A percentile compares a stretch with the other conserved stretches of the same genome.
Conservation (phyloP, 345 rosid genomes). For the Syzygium aromaticum region DNA sequence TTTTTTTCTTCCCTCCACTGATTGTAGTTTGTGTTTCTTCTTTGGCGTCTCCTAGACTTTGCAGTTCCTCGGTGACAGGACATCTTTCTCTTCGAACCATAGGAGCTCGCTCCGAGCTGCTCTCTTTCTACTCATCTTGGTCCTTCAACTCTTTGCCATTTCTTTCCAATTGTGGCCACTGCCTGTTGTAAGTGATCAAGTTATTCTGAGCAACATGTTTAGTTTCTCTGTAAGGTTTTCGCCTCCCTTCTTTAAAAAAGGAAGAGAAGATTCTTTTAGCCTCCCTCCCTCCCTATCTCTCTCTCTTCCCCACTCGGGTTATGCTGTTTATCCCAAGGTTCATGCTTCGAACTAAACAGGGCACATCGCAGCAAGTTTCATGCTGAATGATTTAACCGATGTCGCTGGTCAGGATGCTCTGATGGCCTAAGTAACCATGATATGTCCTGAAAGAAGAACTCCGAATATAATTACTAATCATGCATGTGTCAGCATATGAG, state of each 20-base stretch:
- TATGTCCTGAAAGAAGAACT: neutral
- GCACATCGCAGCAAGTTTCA: neutral
- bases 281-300: neutral
- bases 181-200: neutral
- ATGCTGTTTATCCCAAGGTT: neutral
- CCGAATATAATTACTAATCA: neutral
- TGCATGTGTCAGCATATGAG: too few relatives aligned
- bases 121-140: neutral
- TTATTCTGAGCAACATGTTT: neutral
- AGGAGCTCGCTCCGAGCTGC: constrained; percentile 11
- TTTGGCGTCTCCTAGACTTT: constrained; percentile 40
- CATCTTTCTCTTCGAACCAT: neutral
- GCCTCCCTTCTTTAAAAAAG: neutral
- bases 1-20: constrained; percentile 12
- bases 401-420: neutral
- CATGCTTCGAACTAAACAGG: neutral
- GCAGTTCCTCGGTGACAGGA: constrained; percentile 70
- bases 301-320: neutral
- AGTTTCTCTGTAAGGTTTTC: neutral
- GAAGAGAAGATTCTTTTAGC: neutral
- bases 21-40: constrained; percentile 14
- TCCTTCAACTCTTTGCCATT: constrained; percentile 1
- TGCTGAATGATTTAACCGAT: neutral
- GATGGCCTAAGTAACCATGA: neutral
- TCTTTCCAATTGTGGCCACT: neutral